Percentiles rank a stretch among this genome's conserved stretches.
These are phyloP conservation scores for Mucor velutinosus DNA, from an alignment of 371 early-diverging fungal genomes.

Conservation along the genomic window DNA sequence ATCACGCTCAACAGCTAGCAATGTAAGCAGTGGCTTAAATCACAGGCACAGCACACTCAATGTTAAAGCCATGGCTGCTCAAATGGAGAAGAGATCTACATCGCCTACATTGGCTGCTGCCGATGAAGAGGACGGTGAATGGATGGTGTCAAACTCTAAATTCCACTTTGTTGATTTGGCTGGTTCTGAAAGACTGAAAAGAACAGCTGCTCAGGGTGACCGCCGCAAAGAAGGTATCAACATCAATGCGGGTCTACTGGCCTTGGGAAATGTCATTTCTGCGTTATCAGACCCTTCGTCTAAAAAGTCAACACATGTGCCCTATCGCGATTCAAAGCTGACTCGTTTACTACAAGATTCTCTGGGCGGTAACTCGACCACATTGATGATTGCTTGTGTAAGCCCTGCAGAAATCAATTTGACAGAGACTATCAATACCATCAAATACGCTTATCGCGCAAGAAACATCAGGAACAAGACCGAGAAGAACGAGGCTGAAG, in stretches of 20 bases:
- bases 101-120: slow-evolving; percentile 12
- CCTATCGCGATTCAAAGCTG: slow-evolving; percentile 98
- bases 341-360: slow-evolving; percentile 97
- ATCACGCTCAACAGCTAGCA: slow-evolving; percentile 3
- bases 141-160: slow-evolving; percentile 70
- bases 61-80: slow-evolving; percentile 39
- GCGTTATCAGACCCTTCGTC: slow-evolving; percentile 83
- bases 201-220: slow-evolving; percentile 93
- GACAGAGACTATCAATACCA: slow-evolving; percentile 90
- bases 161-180: slow-evolving; percentile 99
- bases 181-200: slow-evolving; percentile 96
- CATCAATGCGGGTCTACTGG: slow-evolving; percentile 97
- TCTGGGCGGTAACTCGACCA: slow-evolving; percentile 90
- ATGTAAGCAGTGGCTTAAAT: background rate
- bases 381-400: slow-evolving; percentile 95
- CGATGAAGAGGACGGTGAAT: slow-evolving; percentile 40
- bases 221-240: slow-evolving; percentile 96
- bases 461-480: slow-evolving; percentile 84
- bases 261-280: slow-evolving; percentile 99
- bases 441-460: slow-evolving; percentile 91
- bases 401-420: slow-evolving; percentile 79
- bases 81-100: slow-evolving; percentile 34
- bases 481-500: slow-evolving; percentile 69
- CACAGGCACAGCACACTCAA: slow-evolving; percentile 39
- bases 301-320: slow-evolving; percentile 71